Base-by-base conservation (phyloP, 2,329 filamentous ascomycete species). In the Diaporthe humulicola region DNA sequence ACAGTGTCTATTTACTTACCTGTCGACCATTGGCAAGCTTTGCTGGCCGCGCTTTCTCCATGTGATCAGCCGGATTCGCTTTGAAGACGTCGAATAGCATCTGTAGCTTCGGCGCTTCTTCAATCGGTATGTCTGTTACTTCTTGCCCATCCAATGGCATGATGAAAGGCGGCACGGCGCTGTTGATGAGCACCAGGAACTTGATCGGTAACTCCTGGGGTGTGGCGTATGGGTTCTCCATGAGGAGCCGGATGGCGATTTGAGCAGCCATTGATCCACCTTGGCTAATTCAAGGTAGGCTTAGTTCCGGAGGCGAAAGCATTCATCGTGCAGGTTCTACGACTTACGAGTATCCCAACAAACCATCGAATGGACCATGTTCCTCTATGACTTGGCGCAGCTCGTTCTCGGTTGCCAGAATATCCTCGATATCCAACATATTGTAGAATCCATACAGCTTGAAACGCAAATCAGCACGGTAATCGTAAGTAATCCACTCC, bases 1-100 rank as follows among this genome's bases (percentile, higher is more conserved):
- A 9, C 1, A 33, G 19, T 36, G 38, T 25, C 10, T 40, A 17
- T 69, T 15, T 70, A 38, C 70, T 3, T 33, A 75, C 74, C 61
- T 75, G 40, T 73, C 74, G 70, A 25, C 74, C 74, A 69, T 73
- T 73, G 48, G 61, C 64, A 10, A 75, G 74, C 28, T 38, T 75
- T 9, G 74, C 74, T 28, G 74, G 74, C 61, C 70, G 40, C 28
- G 58, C 64, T 19, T 61, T 75, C 0, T 73, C 70, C 30, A 69
- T 17, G 10, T 75, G 60, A 38, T 75, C 74, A 40, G 70, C 61
- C 17, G 70, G 70, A 48, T 75, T 70, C 54, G 74, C 70, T 54
- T 75, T 75, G 70, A 75, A 75, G 54, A 75, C 66, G 19, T 75
- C 61, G n/a, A 75, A 75, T 0, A 75, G 38, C 70, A 73, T 73